Evolutionary conservation across 1,284 basidiomycete genomes (phyloP), one percentile per base, ranked within the genome.

Genomic region (Ganoderma multipileum): DNA sequence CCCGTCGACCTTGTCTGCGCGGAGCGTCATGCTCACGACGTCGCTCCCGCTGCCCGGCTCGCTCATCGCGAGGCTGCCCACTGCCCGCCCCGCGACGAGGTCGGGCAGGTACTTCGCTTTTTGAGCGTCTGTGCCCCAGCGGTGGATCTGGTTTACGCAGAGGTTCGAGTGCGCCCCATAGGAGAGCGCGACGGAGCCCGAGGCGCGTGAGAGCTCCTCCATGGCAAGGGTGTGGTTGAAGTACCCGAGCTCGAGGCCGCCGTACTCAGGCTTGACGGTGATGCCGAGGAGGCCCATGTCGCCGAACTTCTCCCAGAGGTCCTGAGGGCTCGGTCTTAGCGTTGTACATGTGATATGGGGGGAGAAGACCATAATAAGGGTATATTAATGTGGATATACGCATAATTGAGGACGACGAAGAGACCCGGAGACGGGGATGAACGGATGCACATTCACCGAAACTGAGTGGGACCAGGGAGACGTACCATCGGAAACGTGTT

Each of bases 81-180:
- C 88, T 79, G 95, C 94, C 78, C 82, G 89, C 64, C 96, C 97
- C 36, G 88, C 85, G 52, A 98, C 84, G 54, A 98, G 86, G 76
- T 93, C 91, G 7, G 94, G 92, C 2, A 98, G 87, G 80, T 97
- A 98, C 81, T 94, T 97, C 61, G 82, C 80, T 81, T 96, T 96
- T 83, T 98, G 97, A 59, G 84, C 87, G 41, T 90, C 86, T 64
- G 94, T 97, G 28, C 96, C 96, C 81, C 97, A 94, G 59, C 96
- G 85, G 78, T 94, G 87, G 55, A 96, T 95, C 82, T 96, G 94
- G 80, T 97, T 97, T 28, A 93, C 91, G 79, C 95, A 96, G 26
- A 95, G 85, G 78, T 96, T 97, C 5, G 95, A 96, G 77, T 98
- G 97, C 14, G 96, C 96, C 65, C 96, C 96, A 75, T 98, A 98